Base-by-base conservation (phyloP, 2,329 filamentous ascomycete species). In the Hypoxylon sp. region DNA sequence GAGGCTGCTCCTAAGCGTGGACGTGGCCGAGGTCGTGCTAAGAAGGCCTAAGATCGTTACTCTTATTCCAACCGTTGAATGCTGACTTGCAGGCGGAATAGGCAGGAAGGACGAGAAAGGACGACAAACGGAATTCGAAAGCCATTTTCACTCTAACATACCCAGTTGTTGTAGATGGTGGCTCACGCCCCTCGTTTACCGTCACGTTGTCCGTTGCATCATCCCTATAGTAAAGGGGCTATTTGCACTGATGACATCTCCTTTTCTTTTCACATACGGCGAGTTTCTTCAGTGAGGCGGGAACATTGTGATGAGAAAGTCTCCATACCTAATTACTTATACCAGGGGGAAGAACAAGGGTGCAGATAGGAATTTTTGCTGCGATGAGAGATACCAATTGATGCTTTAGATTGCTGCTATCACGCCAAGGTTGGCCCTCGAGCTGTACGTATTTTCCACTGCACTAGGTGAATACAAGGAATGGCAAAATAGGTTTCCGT, bases 1-100 rank as follows among this genome's bases (percentile, higher is more conserved):
- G 69, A 74, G 19, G 53, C 13, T 41, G 60, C 71, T 11, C 64
- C 69, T 13, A 71, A 55, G 73, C 81, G 72, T 71, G 51, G 48
- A 61, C 72, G 67, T 17, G 60, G 65, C 45, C 68, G 72, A 60
- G 61, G 67, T 41, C 69, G 72, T 53, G 45, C 67, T 23, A 70
- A 64, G 30, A 58, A 65, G 34, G 50, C 56, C 30, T 72, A 57
- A 68, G 57, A 49, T 30, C 5, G 13, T 19, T 17, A 34, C 7
- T 28, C 48, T 6, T 5, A 4, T 23, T 21, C 30, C 2, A 43
- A 14, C 32, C 11, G 14, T 21, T 41, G n/a, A 7, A 19, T 43
- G 9, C 19, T n/a, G n/a, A 19, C 30, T 10, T n/a, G 23, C 41
- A 58, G 52, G 50, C 32, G 19, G 9, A 14, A 45, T 30, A 25